Percentiles rank a stretch among this genome's conserved stretches.
Conservation (phyloP, 2,329 filamentous ascomycete species). For the Talaromyces sp. region DNA sequence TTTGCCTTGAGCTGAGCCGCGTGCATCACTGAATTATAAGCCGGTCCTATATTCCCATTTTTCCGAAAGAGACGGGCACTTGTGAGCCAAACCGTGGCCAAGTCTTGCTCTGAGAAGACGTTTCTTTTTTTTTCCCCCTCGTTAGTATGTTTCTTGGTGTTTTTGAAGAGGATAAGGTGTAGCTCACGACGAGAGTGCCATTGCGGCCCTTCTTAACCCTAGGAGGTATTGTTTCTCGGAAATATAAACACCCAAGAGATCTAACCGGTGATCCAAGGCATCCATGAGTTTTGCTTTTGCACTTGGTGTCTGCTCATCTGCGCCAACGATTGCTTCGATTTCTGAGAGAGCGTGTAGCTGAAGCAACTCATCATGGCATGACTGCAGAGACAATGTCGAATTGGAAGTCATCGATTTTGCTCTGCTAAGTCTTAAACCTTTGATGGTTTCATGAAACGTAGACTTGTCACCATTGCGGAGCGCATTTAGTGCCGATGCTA, state of each 20-base stretch:
- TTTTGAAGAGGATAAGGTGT: not conserved
- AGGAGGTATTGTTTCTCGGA: constrained; percentile 92
- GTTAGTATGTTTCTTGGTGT: not conserved
- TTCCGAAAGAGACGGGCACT: constrained; percentile 15
- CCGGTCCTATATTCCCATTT: constrained; percentile 65
- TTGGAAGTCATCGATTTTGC: constrained; percentile 70
- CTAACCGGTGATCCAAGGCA: constrained; percentile 70
- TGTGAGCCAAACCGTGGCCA: constrained; percentile 21
- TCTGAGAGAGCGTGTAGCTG: constrained; percentile 85
- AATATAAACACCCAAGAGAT: constrained; percentile 80
- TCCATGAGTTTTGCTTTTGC: constrained; percentile 37
- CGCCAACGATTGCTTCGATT: constrained; percentile 67
- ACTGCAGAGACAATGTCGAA: constrained; percentile 72
- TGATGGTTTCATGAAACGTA: constrained; percentile 55
- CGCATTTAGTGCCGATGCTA: constrained; percentile 64
- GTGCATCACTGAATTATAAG: constrained; percentile 89
- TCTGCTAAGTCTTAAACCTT: constrained; percentile 63
- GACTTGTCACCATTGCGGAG: constrained; percentile 50
- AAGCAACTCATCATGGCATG: constrained; percentile 78
- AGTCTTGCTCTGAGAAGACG: constrained; percentile 13
- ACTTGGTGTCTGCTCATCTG: constrained; percentile 25
- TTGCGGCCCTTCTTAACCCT: constrained; percentile 76
- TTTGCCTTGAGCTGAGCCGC: constrained; percentile 79
- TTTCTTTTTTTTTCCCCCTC: not conserved
- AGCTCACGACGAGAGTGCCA: constrained; percentile 62